phyloP scores from a whole-genome alignment of 2,329 filamentous ascomycete species.

The Verticillium longisporum region DNA sequence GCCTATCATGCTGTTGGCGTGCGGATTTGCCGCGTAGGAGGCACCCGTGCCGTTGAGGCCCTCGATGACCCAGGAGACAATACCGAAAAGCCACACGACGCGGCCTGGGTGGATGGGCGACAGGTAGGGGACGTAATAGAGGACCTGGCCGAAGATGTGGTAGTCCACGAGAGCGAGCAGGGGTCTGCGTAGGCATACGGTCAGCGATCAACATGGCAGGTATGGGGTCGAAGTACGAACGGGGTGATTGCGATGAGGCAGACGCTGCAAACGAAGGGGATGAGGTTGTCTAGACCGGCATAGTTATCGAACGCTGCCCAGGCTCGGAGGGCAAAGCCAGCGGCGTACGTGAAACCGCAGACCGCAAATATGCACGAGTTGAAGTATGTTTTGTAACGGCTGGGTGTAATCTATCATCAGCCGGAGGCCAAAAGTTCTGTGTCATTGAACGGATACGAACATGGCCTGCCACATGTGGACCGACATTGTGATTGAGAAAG shows the following conservation, averaged over 20 bases:
- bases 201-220: too few species aligned
- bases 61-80: conserved; percentile 37
- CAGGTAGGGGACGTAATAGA: conserved; percentile 56
- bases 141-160: conserved; percentile 52
- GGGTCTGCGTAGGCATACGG: too few species aligned
- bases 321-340: conserved; percentile 46
- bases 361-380: conserved; percentile 41
- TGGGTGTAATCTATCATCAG: too few species aligned
- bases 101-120: conserved; percentile 43
- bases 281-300: conserved; percentile 14
- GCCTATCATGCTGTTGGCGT: conserved; percentile 18
- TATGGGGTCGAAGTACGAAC: too few species aligned
- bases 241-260: conserved; percentile 27
- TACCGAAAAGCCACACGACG: conserved; percentile 39
- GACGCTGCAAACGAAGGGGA: conserved; percentile 37
- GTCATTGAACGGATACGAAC: too few species aligned
- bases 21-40: conserved; percentile 28
- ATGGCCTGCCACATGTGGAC: conserved; percentile 45
- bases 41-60: conserved; percentile 38
- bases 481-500: conserved; percentile 37
- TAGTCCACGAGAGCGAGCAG: conserved; percentile 59
- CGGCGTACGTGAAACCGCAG: conserved; percentile 43
- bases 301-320: conserved; percentile 37
- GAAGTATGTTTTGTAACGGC: conserved; percentile 44
- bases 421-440: too few species aligned